These are phyloP conservation scores for Phialophora expanda DNA, from an alignment of 2,329 filamentous ascomycete genomes.

Conservation along the genomic window DNA sequence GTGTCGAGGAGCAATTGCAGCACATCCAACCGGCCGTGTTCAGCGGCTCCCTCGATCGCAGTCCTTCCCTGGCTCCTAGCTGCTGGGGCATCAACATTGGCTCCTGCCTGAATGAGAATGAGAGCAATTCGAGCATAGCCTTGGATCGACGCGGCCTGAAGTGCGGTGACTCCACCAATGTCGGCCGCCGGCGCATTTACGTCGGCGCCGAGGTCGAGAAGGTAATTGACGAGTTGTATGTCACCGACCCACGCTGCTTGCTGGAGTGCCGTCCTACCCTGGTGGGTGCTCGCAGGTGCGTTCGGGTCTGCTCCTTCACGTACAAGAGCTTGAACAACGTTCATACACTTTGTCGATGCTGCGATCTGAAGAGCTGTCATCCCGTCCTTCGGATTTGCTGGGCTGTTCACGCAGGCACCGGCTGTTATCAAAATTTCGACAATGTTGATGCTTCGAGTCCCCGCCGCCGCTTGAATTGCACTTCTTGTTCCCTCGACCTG, in stretches of 20 bases:
- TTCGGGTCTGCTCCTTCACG: neutral
- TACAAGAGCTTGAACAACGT: neutral
- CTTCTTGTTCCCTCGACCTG: neutral
- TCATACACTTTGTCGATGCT: neutral
- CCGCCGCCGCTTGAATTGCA: neutral
- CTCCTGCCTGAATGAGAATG: neutral
- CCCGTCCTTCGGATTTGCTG: neutral
- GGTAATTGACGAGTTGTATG: neutral
- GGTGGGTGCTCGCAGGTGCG: neutral
- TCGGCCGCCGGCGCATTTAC: conserved; percentile 2
- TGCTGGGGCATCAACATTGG: conserved; percentile 1
- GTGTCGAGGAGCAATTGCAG: conserved; percentile 41
- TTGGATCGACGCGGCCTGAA: neutral
- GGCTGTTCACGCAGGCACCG: neutral
- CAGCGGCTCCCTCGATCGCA: conserved; percentile 42
- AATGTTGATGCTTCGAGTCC: neutral
- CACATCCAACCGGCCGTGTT: conserved; percentile 43
- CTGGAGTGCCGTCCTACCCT: conserved; percentile 1
- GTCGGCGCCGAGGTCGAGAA: conserved; percentile 2
- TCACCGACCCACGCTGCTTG: neutral
- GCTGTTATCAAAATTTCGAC: neutral
- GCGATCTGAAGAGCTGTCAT: conserved; percentile 6
- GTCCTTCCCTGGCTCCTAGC: conserved; percentile 38
- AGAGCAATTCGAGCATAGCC: neutral
- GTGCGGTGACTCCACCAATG: conserved; percentile 6